Conservation (phyloP, 2,329 filamentous ascomycete genomes). For the Cercospora sesami region DNA sequence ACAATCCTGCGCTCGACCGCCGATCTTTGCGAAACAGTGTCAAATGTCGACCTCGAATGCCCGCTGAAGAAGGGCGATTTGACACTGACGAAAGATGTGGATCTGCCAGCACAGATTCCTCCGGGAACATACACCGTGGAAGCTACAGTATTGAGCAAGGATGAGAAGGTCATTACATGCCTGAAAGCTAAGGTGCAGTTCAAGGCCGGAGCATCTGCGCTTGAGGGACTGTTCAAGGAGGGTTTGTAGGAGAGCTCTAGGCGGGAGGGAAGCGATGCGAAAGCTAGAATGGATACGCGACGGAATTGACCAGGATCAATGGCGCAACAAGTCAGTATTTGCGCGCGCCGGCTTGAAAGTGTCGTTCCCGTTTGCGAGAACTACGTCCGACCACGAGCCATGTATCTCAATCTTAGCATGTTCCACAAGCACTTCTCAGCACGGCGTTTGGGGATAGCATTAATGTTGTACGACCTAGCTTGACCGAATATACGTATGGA, state of each 20-base stretch:
- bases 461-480: constrained; percentile 5
- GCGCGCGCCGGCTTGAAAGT: background rate
- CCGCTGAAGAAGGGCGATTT: constrained; percentile 79
- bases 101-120: constrained; percentile 83
- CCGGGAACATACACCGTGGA: constrained; percentile 86
- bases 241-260: constrained; percentile 22
- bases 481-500: background rate
- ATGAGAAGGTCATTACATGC: constrained; percentile 79
- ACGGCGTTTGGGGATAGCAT: background rate
- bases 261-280: background rate
- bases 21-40: constrained; percentile 85
- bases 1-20: constrained; percentile 76
- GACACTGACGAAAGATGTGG: constrained; percentile 73
- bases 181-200: constrained; percentile 74
- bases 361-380: background rate
- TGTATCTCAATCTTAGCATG: background rate
- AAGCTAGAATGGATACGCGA: background rate
- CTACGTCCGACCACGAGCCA: background rate
- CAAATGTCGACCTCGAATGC: constrained; percentile 85
- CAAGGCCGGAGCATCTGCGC: constrained; percentile 40
- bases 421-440: background rate
- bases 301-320: background rate
- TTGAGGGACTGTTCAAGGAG: constrained; percentile 29
- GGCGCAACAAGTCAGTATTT: background rate
- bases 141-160: constrained; percentile 77